Base-by-base conservation (phyloP, 73 alveolate species). In the Paramecium bursaria region DNA sequence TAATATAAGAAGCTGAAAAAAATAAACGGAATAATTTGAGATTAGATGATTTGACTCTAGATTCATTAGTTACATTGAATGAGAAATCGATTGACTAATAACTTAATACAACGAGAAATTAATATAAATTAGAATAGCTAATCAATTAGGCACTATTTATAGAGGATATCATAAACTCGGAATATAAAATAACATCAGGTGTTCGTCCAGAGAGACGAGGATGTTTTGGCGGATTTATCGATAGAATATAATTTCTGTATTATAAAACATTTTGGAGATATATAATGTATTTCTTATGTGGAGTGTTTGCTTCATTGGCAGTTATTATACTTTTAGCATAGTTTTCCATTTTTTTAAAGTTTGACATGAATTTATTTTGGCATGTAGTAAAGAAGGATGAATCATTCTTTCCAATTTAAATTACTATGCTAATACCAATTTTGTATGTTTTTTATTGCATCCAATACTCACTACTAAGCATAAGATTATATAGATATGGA, bases 401-500 rank as follows among this genome's bases (percentile, higher is more conserved):
- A 67, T 29, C 17, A 1, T 67, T 67, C 15, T 39, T 2, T 31
- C 60, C 14, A 39, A 47, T 42, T 3, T 21, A 67, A 67, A 35
- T 67, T 9, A 3, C 44, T 6, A 47, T 67, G 1, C 44, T 67
- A 42, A 67, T 67, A 9, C 82, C 82, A 21, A 11, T 67, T 4
- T 23, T 67, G 6, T 67, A 39, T 42, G 82, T 67, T 0, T 27
- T 67, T 17, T 67, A 67, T 67, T 67, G 82, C 27, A 30, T 67
- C 7, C 27, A 67, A 26, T 67, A 67, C 21, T 53, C 60, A 0
- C 30, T 67, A 9, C 23, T 67, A 15, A 67, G 60, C 44, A 42
- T 67, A 35, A 67, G 82, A 67, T 42, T 67, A 4, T 39, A 67
- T 39, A 33, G 82, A 67, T 67, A 35, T 67, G 82, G 82, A 35